Percentiles rank a stretch among this genome's conserved stretches.
Evolutionary conservation across 208 protist genomes (phyloP).

Genomic region (Histomonas meleagridis): DNA sequence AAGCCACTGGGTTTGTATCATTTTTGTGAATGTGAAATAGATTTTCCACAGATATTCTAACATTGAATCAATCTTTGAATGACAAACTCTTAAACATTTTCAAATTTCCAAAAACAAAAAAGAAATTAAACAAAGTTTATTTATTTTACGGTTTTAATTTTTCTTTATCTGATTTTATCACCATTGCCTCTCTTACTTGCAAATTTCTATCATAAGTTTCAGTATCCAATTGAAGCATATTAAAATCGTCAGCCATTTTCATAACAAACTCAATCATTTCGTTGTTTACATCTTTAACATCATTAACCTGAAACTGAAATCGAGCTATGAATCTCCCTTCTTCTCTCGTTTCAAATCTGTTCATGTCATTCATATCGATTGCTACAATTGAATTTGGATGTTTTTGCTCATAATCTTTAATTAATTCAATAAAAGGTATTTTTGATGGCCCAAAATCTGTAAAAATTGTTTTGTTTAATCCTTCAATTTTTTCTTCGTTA

Average conservation of each 20-base stretch:
- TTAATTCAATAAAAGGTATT: neutral
- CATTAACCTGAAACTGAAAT: neutral
- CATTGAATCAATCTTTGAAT: no score
- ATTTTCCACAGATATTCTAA: no score
- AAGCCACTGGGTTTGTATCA: no score
- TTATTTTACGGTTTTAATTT: no score
- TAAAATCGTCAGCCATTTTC: neutral
- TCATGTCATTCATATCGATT: neutral
- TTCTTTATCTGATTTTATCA: no score
- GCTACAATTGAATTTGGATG: neutral
- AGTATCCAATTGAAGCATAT: neutral
- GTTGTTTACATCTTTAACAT: neutral
- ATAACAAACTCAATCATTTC: neutral
- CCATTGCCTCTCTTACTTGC: neutral
- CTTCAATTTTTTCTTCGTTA: neutral
- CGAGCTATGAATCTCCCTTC: neutral
- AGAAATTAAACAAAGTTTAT: no score
- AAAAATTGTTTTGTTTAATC: neutral
- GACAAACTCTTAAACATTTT: no score
- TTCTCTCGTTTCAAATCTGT: neutral
- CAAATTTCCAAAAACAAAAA: no score
- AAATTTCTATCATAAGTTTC: neutral
- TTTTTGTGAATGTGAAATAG: no score
- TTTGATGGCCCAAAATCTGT: neutral
- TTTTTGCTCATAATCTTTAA: neutral